These are phyloP conservation scores for Termitomyces titanicus DNA, from an alignment of 768 basidiomycete genomes.

Conservation along the genomic window DNA sequence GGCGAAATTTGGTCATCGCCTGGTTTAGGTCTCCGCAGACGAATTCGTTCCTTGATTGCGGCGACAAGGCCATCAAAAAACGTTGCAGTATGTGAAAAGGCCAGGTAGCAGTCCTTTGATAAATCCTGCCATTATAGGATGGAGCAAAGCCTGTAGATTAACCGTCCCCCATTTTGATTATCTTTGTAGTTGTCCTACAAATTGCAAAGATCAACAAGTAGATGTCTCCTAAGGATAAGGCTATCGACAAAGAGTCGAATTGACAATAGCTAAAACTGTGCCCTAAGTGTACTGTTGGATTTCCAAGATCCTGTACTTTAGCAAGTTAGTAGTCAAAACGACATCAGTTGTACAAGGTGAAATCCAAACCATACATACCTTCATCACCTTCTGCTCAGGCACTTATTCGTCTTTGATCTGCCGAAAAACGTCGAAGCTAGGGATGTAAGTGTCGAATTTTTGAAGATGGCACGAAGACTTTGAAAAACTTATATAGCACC, in stretches of 20 bases:
- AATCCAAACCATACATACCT: too few relatives aligned
- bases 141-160: too few relatives aligned
- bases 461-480: conserved; percentile 20
- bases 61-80: conserved; percentile 26
- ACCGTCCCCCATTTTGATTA: too few relatives aligned
- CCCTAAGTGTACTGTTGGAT: conserved; percentile 22
- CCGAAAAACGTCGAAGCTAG: conserved; percentile 18
- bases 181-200: too few relatives aligned
- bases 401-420: conserved; percentile 1
- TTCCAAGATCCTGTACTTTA: conserved; percentile 18
- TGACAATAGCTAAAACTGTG: neutral
- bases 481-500: conserved; percentile 19
- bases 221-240: too few relatives aligned
- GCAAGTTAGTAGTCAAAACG: conserved; percentile 3
- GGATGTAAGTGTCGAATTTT: conserved; percentile 19
- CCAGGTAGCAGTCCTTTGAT: too few relatives aligned
- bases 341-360: neutral
- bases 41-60: conserved; percentile 23
- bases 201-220: too few relatives aligned
- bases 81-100: conserved; percentile 17
- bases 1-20: conserved; percentile 25
- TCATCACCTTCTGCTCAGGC: conserved; percentile 4
- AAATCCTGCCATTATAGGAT: too few relatives aligned
- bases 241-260: too few relatives aligned
- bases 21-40: conserved; percentile 27